Conservation (phyloP, 768 basidiomycete species). For the Kwoniella sp. region DNA sequence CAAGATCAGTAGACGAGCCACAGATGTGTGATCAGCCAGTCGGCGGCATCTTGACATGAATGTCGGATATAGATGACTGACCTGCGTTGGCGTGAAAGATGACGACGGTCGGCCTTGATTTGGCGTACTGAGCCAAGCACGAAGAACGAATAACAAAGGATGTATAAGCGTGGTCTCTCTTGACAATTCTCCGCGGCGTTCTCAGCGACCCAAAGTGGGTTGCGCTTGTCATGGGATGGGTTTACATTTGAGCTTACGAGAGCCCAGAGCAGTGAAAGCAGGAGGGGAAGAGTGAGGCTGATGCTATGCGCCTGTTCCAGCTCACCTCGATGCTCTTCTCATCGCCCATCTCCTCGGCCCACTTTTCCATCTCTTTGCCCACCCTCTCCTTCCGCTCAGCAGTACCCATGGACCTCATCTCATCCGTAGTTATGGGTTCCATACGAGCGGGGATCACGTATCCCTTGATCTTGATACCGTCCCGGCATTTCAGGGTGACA, state of each 20-base stretch:
- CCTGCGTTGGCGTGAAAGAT: slow-evolving; percentile 82
- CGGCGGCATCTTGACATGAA: not conserved
- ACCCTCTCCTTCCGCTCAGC: slow-evolving; percentile 53
- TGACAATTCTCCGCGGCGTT: no score
- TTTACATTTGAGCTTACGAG: not conserved
- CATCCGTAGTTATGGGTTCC: slow-evolving; percentile 57
- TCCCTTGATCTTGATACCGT: slow-evolving; percentile 70
- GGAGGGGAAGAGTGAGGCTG: not conserved
- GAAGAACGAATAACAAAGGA: not conserved
- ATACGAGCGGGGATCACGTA: slow-evolving; percentile 73
- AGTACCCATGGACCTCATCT: slow-evolving; percentile 25
- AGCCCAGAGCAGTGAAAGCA: not conserved
- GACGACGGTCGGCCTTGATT: slow-evolving; percentile 74
- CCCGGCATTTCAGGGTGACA: slow-evolving; percentile 70
- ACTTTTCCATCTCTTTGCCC: slow-evolving; percentile 38
- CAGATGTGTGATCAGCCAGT: not conserved
- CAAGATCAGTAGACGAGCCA: not conserved
- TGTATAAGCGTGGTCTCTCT: no score
- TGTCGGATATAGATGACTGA: slow-evolving; percentile 33
- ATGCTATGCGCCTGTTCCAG: slow-evolving; percentile 41
- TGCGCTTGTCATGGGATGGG: not conserved
- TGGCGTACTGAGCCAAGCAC: slow-evolving; percentile 31
- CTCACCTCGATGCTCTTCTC: slow-evolving; percentile 65
- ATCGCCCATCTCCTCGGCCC: slow-evolving; percentile 56
- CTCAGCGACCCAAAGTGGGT: no score